Conservation (phyloP, 169 alveolate genomes). For the Eimeria necatrix region DNA sequence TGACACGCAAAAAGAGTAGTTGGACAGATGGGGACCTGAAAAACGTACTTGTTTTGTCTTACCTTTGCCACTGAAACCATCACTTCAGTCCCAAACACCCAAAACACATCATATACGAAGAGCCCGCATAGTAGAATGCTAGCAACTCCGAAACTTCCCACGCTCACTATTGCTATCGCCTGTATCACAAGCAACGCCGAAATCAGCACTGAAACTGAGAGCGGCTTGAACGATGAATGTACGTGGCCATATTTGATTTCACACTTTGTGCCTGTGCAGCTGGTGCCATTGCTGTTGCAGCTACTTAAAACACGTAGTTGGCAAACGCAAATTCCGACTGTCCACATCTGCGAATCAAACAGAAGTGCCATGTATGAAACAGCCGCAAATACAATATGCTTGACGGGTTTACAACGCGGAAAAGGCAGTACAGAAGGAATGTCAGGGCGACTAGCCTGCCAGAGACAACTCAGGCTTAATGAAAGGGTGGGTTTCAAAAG, state of each 20-base stretch:
- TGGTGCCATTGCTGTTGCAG: too few relatives aligned
- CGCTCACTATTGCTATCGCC: conserved; percentile 92
- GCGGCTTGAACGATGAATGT: too few relatives aligned
- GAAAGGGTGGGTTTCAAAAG: neutral
- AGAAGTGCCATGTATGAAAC: neutral
- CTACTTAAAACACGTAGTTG: too few relatives aligned
- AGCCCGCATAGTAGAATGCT: conserved; percentile 91
- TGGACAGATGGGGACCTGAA: neutral
- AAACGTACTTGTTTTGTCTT: conserved; percentile 18
- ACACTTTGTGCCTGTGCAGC: too few relatives aligned
- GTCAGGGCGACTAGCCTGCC: neutral
- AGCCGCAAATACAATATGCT: neutral
- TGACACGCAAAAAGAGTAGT: neutral
- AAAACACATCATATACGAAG: conserved; percentile 95
- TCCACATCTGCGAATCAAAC: too few relatives aligned
- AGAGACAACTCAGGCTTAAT: neutral
- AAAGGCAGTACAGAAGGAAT: neutral
- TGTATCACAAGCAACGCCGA: conserved; percentile 10
- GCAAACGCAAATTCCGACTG: too few relatives aligned
- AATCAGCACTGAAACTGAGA: neutral
- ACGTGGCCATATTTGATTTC: too few relatives aligned
- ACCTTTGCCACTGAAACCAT: conserved; percentile 96
- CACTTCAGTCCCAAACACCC: conserved; percentile 97
- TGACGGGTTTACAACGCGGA: neutral
- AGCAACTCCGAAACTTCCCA: conserved; percentile 94